phyloP scores from a whole-genome alignment of 179 eudicot species.

The Spergularia azorica region DNA sequence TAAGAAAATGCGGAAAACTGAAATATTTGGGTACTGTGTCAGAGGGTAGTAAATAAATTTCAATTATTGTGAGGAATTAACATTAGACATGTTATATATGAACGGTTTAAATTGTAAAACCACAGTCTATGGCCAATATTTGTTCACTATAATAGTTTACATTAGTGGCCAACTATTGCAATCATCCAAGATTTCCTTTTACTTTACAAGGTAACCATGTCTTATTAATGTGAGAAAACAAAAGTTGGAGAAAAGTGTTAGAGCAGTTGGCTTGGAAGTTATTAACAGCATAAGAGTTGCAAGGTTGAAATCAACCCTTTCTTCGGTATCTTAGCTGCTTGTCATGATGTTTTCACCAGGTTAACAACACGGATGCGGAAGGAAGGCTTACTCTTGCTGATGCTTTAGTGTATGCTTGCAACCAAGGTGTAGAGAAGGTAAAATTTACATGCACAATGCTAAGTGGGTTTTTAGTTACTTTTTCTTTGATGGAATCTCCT shows the following conservation, averaged over 20 bases:
- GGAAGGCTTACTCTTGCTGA: slow-evolving; percentile 99
- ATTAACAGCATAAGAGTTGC: neutral
- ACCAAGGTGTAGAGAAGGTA: slow-evolving; percentile 99
- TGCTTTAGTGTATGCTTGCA: slow-evolving; percentile 95
- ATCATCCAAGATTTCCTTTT: neutral
- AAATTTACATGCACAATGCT: neutral
- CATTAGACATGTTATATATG: too few relatives aligned
- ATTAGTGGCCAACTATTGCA: too few relatives aligned
- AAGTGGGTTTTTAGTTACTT: neutral
- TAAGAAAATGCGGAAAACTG: too few relatives aligned
- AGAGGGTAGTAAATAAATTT: too few relatives aligned
- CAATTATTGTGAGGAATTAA: too few relatives aligned
- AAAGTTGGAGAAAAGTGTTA: neutral
- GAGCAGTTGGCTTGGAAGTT: neutral
- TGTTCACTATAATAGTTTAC: too few relatives aligned
- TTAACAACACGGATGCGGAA: slow-evolving; percentile 99
- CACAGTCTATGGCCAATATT: too few relatives aligned
- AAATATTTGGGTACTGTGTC: too few relatives aligned
- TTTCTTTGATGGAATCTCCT: neutral
- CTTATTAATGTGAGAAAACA: neutral
- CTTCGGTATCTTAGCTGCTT: slow-evolving; percentile 11
- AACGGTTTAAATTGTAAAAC: too few relatives aligned
- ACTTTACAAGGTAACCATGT: neutral
- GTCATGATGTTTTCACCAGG: slow-evolving; percentile 42
- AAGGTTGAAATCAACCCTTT: neutral